Base-by-base conservation (phyloP, 495 filamentous ascomycete genomes). In the Penicillium chermesinum region DNA sequence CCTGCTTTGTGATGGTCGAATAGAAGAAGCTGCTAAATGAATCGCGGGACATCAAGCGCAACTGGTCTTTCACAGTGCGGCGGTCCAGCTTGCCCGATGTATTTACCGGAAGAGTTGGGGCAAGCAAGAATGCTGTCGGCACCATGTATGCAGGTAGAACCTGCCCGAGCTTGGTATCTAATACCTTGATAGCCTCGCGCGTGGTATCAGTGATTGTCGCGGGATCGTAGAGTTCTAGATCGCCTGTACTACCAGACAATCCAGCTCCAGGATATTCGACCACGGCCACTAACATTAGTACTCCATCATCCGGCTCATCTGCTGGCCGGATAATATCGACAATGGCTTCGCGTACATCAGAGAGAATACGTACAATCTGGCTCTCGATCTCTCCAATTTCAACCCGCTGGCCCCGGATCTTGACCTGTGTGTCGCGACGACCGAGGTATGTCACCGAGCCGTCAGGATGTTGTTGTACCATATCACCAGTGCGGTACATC, bases 321-420 rank as follows among this genome's bases (percentile, higher is more conserved):
- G 18, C 2, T 20, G 18, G 21, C 25, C 4, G 25, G 25, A 30
- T 10, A 17, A 25, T 20, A 13, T 42, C 39, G 12, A 27, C 21
- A 20, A 14, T 21, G 20, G 7, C 39, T 2, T 6, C 5, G 7
- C n/a, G 9, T 4, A 3, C 20, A 2, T 5, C 10, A 10, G 18
- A 3, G 6, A 36, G 6, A 30, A 4, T 20, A 9, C 17, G 27
- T 2, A 22, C 8, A 15, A 49, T 22, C 62, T 57, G 35, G 43
- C 36, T 17, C 44, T 62, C 66, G n/a, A 74, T 50, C 15, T 75
- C 71, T 1, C 51, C 42, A 0, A 73, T 49, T 19, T 75, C 69
- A 10, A 75, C 44, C 0, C 71, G 65, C 6, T 73, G 38, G 5
- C 71, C 70, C 0, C 59, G 48, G n/a, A 75, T 52, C 21, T 50